phyloP scores from a whole-genome alignment of 805 yeast species.

The Kuraishia hungarica region DNA sequence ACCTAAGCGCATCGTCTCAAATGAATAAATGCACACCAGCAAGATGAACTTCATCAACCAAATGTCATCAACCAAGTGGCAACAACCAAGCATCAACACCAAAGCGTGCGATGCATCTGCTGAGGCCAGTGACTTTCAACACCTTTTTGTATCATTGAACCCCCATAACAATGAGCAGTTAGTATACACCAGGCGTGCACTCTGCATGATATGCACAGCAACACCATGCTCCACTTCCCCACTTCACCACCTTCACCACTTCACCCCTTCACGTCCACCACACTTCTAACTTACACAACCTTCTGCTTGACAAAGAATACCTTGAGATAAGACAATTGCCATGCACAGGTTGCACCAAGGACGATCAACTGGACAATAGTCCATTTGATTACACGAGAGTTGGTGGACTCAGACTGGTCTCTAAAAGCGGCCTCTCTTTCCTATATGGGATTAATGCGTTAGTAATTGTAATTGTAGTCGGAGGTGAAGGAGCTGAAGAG shows the following conservation, averaged over 20 bases:
- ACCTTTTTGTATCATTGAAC: too few relatives aligned
- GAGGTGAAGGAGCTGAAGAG: too few relatives aligned
- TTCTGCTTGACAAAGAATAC: constrained; percentile 75
- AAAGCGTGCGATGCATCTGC: too few relatives aligned
- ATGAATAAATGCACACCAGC: too few relatives aligned
- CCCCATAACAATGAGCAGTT: too few relatives aligned
- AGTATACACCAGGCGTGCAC: too few relatives aligned
- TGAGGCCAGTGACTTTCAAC: too few relatives aligned
- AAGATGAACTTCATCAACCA: too few relatives aligned
- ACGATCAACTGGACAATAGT: constrained; percentile 58
- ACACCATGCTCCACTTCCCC: not conserved
- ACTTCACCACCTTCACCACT: not conserved
- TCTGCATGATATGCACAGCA: not conserved
- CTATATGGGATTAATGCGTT: not conserved
- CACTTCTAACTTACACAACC: constrained; percentile 32
- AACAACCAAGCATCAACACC: too few relatives aligned
- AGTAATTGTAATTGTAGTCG: not conserved
- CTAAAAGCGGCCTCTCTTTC: constrained; percentile 70
- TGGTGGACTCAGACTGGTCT: constrained; percentile 63
- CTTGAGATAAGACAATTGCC: constrained; percentile 70
- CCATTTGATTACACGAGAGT: constrained; percentile 67
- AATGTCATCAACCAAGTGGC: too few relatives aligned
- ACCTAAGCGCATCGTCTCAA: too few relatives aligned
- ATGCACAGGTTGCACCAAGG: constrained; percentile 57
- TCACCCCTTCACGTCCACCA: not conserved